Evolutionary conservation across 129 eudicot species (phyloP).

Genomic region (Centaurea solstitialis): DNA sequence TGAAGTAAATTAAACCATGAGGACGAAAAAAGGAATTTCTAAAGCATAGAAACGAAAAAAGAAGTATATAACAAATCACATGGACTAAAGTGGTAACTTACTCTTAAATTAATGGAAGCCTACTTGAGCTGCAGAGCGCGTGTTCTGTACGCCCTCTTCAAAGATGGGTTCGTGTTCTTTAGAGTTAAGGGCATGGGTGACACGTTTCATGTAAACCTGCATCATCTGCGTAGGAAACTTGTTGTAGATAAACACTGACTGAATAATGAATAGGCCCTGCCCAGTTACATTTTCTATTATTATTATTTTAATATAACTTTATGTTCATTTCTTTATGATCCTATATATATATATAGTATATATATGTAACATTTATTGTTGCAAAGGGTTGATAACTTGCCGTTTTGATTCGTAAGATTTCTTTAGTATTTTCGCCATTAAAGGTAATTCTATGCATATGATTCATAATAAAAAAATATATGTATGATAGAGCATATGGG

Average conservation of each 20-base stretch:
- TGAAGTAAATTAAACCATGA: too few species aligned
- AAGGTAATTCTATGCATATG: not conserved
- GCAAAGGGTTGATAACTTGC: not conserved
- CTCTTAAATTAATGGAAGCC: not conserved
- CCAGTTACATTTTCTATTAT: not conserved
- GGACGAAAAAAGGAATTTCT: too few species aligned
- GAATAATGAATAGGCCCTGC: not conserved
- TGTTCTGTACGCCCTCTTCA: not conserved
- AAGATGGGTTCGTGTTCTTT: slow-evolving; percentile 19
- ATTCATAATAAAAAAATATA: not conserved
- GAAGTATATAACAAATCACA: too few species aligned
- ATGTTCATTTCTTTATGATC: not conserved
- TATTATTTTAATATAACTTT: not conserved
- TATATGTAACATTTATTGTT: not conserved
- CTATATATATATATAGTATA: not conserved
- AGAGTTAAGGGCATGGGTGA: slow-evolving; percentile 22
- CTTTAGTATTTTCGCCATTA: not conserved
- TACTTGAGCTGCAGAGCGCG: slow-evolving; percentile 30
- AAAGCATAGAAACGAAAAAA: too few species aligned
- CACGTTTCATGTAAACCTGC: slow-evolving; percentile 29
- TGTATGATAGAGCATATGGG: not conserved
- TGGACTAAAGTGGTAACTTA: too few species aligned
- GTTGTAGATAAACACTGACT: slow-evolving; percentile 13
- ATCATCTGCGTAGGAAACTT: slow-evolving; percentile 9
- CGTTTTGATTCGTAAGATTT: not conserved